Evolutionary conservation across 805 yeast species (phyloP).

Genomic region (Candida stauntonica): DNA sequence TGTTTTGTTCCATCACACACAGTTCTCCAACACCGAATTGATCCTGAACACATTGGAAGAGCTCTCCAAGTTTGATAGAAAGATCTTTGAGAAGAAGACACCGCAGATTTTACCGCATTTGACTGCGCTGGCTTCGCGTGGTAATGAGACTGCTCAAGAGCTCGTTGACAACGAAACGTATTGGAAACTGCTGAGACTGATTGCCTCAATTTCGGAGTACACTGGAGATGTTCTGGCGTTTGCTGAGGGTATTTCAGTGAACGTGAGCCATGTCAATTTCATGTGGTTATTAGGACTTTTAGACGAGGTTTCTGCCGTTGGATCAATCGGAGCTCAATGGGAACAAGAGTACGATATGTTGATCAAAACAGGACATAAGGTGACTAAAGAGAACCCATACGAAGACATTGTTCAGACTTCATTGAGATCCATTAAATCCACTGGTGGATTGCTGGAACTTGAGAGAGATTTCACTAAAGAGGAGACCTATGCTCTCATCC

Average conservation of each 20-base stretch:
- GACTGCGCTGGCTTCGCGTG: conserved; percentile 4
- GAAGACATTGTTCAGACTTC: conserved; percentile 55
- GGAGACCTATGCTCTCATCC: conserved; percentile 54
- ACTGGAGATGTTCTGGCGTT: conserved; percentile 44
- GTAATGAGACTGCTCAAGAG: too few relatives aligned
- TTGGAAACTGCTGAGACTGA: conserved; percentile 50
- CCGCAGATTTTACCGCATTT: conserved; percentile 20
- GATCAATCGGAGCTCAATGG: conserved; percentile 74
- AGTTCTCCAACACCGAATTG: not conserved
- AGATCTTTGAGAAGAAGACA: conserved; percentile 14
- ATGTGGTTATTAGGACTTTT: conserved; percentile 64
- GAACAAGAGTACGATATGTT: conserved; percentile 57
- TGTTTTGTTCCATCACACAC: conserved; percentile 30
- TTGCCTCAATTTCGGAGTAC: conserved; percentile 42
- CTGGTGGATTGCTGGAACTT: conserved; percentile 45
- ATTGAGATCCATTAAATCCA: conserved; percentile 55
- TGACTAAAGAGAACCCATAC: conserved; percentile 43
- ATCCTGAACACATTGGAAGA: conserved; percentile 11
- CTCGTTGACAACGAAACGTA: conserved; percentile 49
- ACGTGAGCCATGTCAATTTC: conserved; percentile 46
- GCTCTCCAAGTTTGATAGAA: conserved; percentile 13
- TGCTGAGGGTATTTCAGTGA: conserved; percentile 37
- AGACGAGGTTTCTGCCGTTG: conserved; percentile 78
- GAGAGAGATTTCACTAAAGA: conserved; percentile 30
- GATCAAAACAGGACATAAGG: conserved; percentile 39